A percentile compares a stretch with the other conserved stretches of the same genome.
phyloP scores from a whole-genome alignment of 2,329 filamentous ascomycete genomes.

The Epichloe gansuensis region DNA sequence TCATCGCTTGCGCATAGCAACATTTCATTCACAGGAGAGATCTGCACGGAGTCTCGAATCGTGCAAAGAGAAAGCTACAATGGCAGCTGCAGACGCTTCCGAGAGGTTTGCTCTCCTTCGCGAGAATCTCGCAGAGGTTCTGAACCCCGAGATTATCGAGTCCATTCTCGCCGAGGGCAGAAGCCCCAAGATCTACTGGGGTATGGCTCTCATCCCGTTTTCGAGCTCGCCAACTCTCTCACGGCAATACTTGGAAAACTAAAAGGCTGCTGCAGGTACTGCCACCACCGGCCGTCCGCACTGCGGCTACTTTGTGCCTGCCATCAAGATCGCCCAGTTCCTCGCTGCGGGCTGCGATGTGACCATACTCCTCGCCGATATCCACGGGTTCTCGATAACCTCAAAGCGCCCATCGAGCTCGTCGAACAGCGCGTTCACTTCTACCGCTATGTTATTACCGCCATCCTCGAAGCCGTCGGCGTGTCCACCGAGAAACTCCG shows the following conservation, averaged over 20 bases:
- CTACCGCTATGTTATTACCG: constrained; percentile 67
- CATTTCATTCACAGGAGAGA: background rate
- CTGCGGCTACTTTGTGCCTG: constrained; percentile 78
- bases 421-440: constrained; percentile 73
- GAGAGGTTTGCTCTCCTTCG: constrained; percentile 66
- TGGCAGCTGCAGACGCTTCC: constrained; percentile 24
- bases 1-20: too few relatives aligned
- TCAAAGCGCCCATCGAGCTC: constrained; percentile 80
- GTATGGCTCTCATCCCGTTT: constrained; percentile 22
- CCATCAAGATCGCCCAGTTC: constrained; percentile 82
- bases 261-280: constrained; percentile 38
- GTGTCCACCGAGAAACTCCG: constrained; percentile 68
- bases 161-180: constrained; percentile 58
- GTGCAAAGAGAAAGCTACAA: background rate
- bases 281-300: constrained; percentile 82
- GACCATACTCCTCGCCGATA: constrained; percentile 63
- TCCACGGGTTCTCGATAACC: constrained; percentile 68
- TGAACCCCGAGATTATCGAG: constrained; percentile 77
- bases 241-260: too few relatives aligned
- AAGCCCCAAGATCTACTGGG: constrained; percentile 75
- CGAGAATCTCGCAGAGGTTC: constrained; percentile 68
- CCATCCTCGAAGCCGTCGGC: constrained; percentile 63
- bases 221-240: too few relatives aligned
- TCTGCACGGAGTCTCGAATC: background rate
- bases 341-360: constrained; percentile 75